A percentile compares a stretch with the other conserved stretches of the same genome.
These are phyloP conservation scores for Mucor sp. DNA, from an alignment of 371 early-diverging fungal genomes.

Conservation along the genomic window DNA sequence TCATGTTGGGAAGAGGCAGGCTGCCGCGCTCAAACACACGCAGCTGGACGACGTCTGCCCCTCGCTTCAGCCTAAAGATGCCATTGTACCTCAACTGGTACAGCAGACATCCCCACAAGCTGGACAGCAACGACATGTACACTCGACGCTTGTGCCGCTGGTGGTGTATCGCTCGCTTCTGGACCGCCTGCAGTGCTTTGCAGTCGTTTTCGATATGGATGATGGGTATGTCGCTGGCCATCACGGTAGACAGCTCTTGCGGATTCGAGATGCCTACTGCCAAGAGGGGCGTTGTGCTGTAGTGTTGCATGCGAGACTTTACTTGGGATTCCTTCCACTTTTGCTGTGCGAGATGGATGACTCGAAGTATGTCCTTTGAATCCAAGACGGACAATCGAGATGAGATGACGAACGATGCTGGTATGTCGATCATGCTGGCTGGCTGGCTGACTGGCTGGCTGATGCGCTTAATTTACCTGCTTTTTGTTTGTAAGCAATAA, in stretches of 20 bases:
- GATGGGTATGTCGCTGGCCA: constrained; percentile 29
- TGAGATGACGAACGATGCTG: constrained; percentile 29
- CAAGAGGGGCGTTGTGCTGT: constrained; percentile 21
- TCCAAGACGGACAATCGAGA: constrained; percentile 38
- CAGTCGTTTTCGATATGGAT: constrained; percentile 41
- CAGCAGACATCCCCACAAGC: constrained; percentile 9
- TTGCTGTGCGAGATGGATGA: constrained; percentile 23
- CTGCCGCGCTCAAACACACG: background rate
- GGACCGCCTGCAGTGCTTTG: constrained; percentile 31
- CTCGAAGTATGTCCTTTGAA: constrained; percentile 27
- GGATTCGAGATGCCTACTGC: constrained; percentile 45
- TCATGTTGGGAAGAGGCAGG: constrained; percentile 7
- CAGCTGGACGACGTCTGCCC: background rate
- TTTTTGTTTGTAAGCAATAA: background rate
- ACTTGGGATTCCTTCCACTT: constrained; percentile 21
- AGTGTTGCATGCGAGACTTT: constrained; percentile 8
- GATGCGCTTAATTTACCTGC: background rate
- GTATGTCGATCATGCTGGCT: constrained; percentile 31
- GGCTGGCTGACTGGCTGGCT: background rate
- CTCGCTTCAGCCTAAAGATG: constrained; percentile 3
- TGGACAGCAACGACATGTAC: background rate
- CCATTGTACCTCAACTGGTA: background rate
- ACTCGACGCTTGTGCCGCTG: background rate
- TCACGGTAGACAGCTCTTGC: constrained; percentile 30
- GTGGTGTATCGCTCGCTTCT: constrained; percentile 4